Evolutionary conservation across 805 yeast species (phyloP), one percentile per base, ranked within the genome.

Genomic region (Maudiozyma saulgeensis): DNA sequence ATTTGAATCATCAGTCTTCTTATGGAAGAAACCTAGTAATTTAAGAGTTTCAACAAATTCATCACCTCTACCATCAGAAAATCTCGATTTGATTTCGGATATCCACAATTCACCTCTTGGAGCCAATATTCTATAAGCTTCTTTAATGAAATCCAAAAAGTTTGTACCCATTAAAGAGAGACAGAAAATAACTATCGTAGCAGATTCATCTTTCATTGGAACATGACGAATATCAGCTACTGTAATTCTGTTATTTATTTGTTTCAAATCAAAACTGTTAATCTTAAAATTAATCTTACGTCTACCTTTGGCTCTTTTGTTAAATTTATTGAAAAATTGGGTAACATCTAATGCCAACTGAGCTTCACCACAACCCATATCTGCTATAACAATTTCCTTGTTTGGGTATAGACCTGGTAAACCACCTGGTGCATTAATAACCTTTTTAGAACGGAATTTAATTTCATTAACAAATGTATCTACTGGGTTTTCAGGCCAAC

Each of bases 281-380:
- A 90, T 88, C 45, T 77, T 72, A 49, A 82, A 72, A 46, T 76
- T 74, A 48, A 80, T 61, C 49, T 73, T 75, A 21, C 44, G 40
- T 35, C 71, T 68, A 31, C 63, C 63, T 42, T 73, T 75, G 12
- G 51, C 50, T 43, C 56, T 60, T 26, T 61, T 64, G 43, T 63
- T 66, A 51, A 57, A 59, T 21, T 62, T 59, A 45, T 69, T 68
- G 52, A 77, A 68, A 57, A 77, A 77, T 9, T 75, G 72, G 46
- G 72, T 72, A 46, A 87, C 75, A 57, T 88, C 86, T 39, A 73
- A 67, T 1, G 96, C 81, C 44, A 93, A 75, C 58, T 86, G 85
- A 0, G 98, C 99, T 67, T 93, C 99, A 49, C 99, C 99, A 67
- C 99, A 93, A 11, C 99, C 99, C 98, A 93, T 91, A 69, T 93